These are phyloP conservation scores for Neurospora sublineolata DNA, from an alignment of 495 filamentous ascomycete genomes.

Conservation along the genomic window DNA sequence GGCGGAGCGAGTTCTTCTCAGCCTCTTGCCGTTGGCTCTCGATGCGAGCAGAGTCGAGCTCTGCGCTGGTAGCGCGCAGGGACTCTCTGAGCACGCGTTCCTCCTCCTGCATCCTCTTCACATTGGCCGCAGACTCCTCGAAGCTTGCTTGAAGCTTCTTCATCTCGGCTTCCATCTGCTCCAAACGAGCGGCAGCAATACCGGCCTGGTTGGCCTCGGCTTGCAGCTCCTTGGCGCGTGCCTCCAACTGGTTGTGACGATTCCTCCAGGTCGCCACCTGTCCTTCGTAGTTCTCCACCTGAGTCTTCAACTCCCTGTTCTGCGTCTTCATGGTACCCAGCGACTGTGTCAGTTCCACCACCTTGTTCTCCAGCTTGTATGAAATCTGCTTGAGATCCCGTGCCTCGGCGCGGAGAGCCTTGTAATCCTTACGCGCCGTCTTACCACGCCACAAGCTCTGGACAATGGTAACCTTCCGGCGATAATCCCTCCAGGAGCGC, in stretches of 20 bases:
- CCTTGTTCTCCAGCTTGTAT: conserved; percentile 98
- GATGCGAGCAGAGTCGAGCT: conserved; percentile 64
- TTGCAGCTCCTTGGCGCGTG: conserved; percentile 83
- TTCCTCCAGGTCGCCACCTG: conserved; percentile 92
- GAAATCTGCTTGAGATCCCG: conserved; percentile 98
- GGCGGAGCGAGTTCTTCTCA: conserved; percentile 71
- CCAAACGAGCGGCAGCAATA: conserved; percentile 78
- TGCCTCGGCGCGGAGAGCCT: conserved; percentile 82
- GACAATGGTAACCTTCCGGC: conserved; percentile 75
- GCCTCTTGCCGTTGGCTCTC: conserved; percentile 60
- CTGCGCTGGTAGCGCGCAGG: conserved; percentile 59
- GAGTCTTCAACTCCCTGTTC: conserved; percentile 77
- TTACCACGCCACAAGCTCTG: conserved; percentile 92
- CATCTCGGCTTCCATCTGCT: conserved; percentile 90
- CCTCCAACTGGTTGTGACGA: conserved; percentile 84
- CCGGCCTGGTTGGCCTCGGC: conserved; percentile 94
- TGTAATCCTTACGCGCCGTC: conserved; percentile 70
- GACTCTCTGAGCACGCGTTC: conserved; percentile 70
- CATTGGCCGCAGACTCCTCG: conserved; percentile 72
- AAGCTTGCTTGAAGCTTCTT: conserved; percentile 75
- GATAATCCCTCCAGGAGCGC: conserved; percentile 74
- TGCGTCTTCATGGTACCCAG: conserved; percentile 83
- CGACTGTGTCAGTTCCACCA: conserved; percentile 92
- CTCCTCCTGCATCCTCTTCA: conserved; percentile 90
- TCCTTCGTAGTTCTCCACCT: conserved; percentile 91